Conservation (phyloP, 352 stramenopile genomes). For the Blastocystis hominis region DNA sequence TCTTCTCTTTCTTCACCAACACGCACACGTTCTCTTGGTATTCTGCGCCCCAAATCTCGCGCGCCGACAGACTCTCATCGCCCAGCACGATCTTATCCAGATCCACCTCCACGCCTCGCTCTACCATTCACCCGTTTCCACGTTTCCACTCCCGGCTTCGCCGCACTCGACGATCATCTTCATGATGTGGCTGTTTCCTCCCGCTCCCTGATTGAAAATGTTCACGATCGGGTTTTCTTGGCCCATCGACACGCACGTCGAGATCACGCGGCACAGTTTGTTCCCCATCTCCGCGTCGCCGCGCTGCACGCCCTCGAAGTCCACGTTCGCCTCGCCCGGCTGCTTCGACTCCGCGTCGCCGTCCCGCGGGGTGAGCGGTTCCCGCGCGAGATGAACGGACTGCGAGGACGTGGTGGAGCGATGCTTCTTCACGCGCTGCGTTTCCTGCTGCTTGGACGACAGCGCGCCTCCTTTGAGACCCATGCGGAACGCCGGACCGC, state of each 20-base stretch:
- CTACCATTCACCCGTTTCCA: background rate
- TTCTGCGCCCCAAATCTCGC: slow-evolving; percentile 98
- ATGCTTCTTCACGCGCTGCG: slow-evolving; percentile 2
- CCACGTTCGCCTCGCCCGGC: slow-evolving; percentile 72
- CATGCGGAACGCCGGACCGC: slow-evolving; percentile 93
- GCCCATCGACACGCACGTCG: slow-evolving; percentile 88
- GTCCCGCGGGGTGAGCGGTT: background rate
- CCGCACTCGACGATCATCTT: slow-evolving; percentile 96
- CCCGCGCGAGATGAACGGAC: background rate
- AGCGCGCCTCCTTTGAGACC: slow-evolving; percentile 92
- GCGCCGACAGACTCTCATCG: slow-evolving; percentile 90
- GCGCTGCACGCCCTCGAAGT: slow-evolving; percentile 97
- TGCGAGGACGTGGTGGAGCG: slow-evolving; percentile 18
- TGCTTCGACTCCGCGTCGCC: background rate
- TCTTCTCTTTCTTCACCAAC: slow-evolving; percentile 78
- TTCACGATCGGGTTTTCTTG: slow-evolving; percentile 94
- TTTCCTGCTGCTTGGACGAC: slow-evolving; percentile 83
- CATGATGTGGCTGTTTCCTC: slow-evolving; percentile 97
- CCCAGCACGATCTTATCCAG: slow-evolving; percentile 85
- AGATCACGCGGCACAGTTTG: slow-evolving; percentile 96
- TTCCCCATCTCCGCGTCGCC: slow-evolving; percentile 99
- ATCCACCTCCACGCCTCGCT: slow-evolving; percentile 82
- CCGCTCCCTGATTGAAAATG: slow-evolving; percentile 96
- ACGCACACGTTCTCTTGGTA: slow-evolving; percentile 99
- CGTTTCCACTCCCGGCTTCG: background rate